Conservation (phyloP, 2,329 filamentous ascomycete species). For the Claviceps purpurea region DNA sequence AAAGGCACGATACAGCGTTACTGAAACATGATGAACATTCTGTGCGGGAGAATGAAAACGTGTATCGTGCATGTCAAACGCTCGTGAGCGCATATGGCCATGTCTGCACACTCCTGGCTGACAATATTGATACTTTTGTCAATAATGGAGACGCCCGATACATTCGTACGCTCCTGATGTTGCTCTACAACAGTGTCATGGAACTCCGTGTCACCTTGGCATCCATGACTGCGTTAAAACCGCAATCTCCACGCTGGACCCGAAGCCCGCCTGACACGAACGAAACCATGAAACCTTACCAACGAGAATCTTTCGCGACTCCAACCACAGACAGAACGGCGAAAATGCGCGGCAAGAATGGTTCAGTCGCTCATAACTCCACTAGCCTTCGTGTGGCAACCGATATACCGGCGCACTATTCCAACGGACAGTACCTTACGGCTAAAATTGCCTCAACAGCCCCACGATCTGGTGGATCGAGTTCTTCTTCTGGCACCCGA, state of each 20-base stretch:
- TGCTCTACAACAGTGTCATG: slow-evolving; percentile 55
- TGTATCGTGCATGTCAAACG: slow-evolving; percentile 49
- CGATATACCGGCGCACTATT: slow-evolving; percentile 32
- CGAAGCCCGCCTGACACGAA: slow-evolving; percentile 15
- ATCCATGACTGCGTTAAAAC: slow-evolving; percentile 16
- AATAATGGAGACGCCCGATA: slow-evolving; percentile 54
- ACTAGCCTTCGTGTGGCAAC: slow-evolving; percentile 43
- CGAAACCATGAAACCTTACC: slow-evolving; percentile 37
- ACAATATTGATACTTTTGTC: slow-evolving; percentile 50
- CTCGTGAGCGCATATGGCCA: slow-evolving; percentile 52
- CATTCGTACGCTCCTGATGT: slow-evolving; percentile 49
- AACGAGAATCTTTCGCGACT: slow-evolving; percentile 38
- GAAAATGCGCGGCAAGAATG: slow-evolving; percentile 20
- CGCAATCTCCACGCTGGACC: slow-evolving; percentile 8
- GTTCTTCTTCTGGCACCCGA: slow-evolving; percentile 40
- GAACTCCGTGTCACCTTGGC: slow-evolving; percentile 45
- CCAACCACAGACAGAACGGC: slow-evolving; percentile 36
- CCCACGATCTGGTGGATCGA: slow-evolving; percentile 72
- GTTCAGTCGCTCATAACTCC: slow-evolving; percentile 31
- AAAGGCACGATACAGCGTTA: slow-evolving; percentile 41
- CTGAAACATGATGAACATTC: slow-evolving; percentile 33
- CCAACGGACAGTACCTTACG: slow-evolving; percentile 36
- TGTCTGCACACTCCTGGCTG: slow-evolving; percentile 46
- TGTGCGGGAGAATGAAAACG: slow-evolving; percentile 46
- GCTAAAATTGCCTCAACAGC: slow-evolving; percentile 48